These are phyloP conservation scores for Ceratocystis eucalypticola DNA, from an alignment of 2,329 filamentous ascomycete genomes.

Conservation along the genomic window DNA sequence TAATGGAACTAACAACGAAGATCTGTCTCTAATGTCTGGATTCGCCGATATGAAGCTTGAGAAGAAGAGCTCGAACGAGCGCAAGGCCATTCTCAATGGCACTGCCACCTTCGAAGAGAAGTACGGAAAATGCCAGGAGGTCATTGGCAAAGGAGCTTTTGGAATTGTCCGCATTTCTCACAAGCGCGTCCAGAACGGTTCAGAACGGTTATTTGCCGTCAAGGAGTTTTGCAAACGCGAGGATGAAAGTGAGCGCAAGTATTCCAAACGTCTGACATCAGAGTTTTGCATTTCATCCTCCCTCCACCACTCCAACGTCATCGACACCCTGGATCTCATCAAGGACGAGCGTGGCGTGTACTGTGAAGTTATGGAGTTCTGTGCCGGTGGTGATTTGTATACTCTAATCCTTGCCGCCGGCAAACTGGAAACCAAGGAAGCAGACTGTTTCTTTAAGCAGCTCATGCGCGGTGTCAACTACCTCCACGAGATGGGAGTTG, in stretches of 20 bases:
- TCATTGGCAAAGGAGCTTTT: constrained; percentile 90
- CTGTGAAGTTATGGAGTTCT: constrained; percentile 99
- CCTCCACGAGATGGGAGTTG: constrained; percentile 98
- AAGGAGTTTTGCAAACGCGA: constrained; percentile 94
- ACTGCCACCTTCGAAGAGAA: constrained; percentile 72
- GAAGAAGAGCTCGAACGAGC: constrained; percentile 18
- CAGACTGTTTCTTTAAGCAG: constrained; percentile 98
- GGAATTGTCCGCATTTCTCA: constrained; percentile 96
- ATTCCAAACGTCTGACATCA: constrained; percentile 90
- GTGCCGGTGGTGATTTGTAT: constrained; percentile 89
- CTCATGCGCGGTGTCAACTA: constrained; percentile 98
- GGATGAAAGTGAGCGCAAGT: constrained; percentile 91
- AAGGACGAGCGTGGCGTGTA: constrained; percentile 95
- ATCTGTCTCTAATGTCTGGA: constrained; percentile 81
- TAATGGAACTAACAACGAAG: constrained; percentile 34
- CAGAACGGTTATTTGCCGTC: constrained; percentile 88
- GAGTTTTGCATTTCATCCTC: constrained; percentile 98
- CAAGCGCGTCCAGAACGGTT: constrained; percentile 75
- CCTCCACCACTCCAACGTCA: constrained; percentile 91
- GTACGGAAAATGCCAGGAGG: constrained; percentile 96
- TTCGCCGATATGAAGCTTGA: constrained; percentile 75
- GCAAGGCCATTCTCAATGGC: constrained; percentile 43
- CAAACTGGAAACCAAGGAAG: constrained; percentile 82
- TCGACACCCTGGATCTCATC: constrained; percentile 88
- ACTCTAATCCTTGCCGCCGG: constrained; percentile 81